Evolutionary conservation across 2,329 filamentous ascomycete genomes (phyloP), one percentile per base, ranked within the genome.

Genomic region (Lachnum nothofagi): DNA sequence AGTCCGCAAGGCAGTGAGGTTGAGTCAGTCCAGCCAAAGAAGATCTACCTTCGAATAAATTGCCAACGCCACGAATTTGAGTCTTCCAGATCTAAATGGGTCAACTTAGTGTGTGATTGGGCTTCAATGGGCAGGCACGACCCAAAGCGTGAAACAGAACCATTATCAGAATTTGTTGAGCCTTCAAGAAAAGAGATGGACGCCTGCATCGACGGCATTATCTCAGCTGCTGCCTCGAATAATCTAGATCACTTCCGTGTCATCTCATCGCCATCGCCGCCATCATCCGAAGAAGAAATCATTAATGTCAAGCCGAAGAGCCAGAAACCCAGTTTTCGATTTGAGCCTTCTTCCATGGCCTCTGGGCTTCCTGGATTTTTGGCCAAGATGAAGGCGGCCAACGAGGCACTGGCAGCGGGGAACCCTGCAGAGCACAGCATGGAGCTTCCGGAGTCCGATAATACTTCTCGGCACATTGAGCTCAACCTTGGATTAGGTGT

Each of bases 401-500:
- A 60, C 42, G 49, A 49, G 9, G 45, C 51, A 34, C 49, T 60
- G 5, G 39, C 41, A 16, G 31, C 45, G 2, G 58, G 58, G 5
- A 52, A 48, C 9, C 34, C 45, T 14, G 49, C 34, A 22, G 44
- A 53, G 24, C 31, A 48, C 9, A 49, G 19, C 9, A 38, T 54
- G n/a, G 55, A 55, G n/a, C 24, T 53, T 14, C 48, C 31, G 22
- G 52, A 55, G 6, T 46, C 27, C 23, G 52, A 55, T 27, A 41
- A 29, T 37, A 42, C 48, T 25, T 31, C 45, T 4, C 22, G 40
- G 17, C 22, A 47, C 34, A 48, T 53, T 16, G 46, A 53, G 33
- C 57, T 58, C 55, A 49, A 58, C 24, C 42, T 56, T 6, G 55
- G 55, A 16, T 31, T 57, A 10, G 56, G 52, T 5, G 55, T 57